Evolutionary conservation across 169 alveolate species (phyloP).

Genomic region (Eimeria tenella): DNA sequence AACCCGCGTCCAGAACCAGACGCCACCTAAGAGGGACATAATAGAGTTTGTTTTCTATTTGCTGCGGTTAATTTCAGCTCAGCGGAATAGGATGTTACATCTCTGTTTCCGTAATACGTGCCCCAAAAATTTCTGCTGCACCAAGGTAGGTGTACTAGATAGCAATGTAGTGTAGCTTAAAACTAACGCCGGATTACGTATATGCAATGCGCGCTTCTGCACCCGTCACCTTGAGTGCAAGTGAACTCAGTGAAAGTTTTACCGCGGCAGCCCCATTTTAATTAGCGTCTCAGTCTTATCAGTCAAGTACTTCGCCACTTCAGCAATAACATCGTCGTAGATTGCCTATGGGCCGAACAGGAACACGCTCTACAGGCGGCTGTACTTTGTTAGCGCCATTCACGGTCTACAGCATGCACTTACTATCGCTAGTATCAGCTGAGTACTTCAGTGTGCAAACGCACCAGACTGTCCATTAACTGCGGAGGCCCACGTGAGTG

Average conservation of each 20-base stretch:
- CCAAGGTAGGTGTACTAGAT: not conserved
- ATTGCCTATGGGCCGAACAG: not conserved
- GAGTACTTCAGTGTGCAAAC: not conserved
- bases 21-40: constrained; percentile 57
- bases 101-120: too few relatives aligned
- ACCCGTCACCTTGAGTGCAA: too few relatives aligned
- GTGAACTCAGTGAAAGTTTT: not conserved
- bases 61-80: too few relatives aligned
- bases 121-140: too few relatives aligned
- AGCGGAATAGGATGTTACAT: too few relatives aligned
- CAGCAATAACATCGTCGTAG: constrained; percentile 17
- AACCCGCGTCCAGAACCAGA: constrained; percentile 59
- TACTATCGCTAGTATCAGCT: not conserved
- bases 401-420: not conserved
- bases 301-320: not conserved
- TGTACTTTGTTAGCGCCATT: not conserved
- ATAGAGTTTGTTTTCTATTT: too few relatives aligned
- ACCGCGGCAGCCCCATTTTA: constrained; percentile 60
- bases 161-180: not conserved
- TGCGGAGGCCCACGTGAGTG: constrained; percentile 39
- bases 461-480: constrained; percentile 15
- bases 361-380: not conserved
- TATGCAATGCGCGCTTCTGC: not conserved
- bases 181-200: not conserved
- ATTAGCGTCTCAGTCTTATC: not conserved